These are phyloP conservation scores for thale cress (Arabidopsis thaliana) DNA, from an alignment of 345 rosid genomes.

Conservation along the genomic window TAIR10.1 NC_003074.8:16008501-16009000, in stretches of 20 bases:
- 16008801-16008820: conserved; percentile 92
- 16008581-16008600: conserved; percentile 92
- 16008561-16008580: conserved; percentile 91
- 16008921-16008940: conserved; percentile 52
- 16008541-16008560: conserved; percentile 92
- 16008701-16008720: background rate
- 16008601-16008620: conserved; percentile 94
- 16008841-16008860: conserved; percentile 85
- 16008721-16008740: conserved; percentile 13
- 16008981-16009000: conserved; percentile 54
- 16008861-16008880: conserved; percentile 81
- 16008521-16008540: conserved; percentile 98
- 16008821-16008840: conserved; percentile 97
- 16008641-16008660: conserved; percentile 97
- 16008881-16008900: conserved; percentile 97
- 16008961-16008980: conserved; percentile 39
- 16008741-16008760: conserved; percentile 23
- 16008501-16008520: conserved; percentile 94
- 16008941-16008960: conserved; percentile 25
- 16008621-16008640: conserved; percentile 93
- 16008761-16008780: conserved; percentile 54
- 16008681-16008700: conserved; percentile 28
- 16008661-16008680: conserved; percentile 76
- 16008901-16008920: conserved; percentile 89
- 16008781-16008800: conserved; percentile 99